These are phyloP conservation scores for Ogataea haglerorum DNA, from an alignment of 805 yeast genomes.

Conservation along the genomic window DNA sequence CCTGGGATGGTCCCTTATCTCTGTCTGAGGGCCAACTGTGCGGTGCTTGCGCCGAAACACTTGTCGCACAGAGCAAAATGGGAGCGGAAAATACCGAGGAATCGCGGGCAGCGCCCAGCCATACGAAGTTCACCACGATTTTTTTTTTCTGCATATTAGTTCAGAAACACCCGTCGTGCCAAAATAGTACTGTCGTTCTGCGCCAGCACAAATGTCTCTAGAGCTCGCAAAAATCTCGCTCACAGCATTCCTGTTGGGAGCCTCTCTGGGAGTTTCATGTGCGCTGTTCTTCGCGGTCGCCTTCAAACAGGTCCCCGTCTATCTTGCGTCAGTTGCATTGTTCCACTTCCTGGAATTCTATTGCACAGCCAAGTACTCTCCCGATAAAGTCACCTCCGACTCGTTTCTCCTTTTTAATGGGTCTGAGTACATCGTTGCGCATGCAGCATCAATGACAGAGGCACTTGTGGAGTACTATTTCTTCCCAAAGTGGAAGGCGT, in stretches of 20 bases:
- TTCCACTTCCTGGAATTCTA: slow-evolving; percentile 85
- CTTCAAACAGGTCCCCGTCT: slow-evolving; percentile 38
- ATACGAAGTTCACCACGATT: too few relatives aligned
- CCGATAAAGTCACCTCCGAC: slow-evolving; percentile 60
- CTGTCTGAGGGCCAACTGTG: too few relatives aligned
- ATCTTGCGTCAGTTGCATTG: slow-evolving; percentile 47
- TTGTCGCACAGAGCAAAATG: too few relatives aligned
- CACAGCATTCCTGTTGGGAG: slow-evolving; percentile 45
- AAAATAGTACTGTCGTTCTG: background rate
- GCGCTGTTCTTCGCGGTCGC: slow-evolving; percentile 27
- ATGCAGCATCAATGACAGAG: slow-evolving; percentile 51
- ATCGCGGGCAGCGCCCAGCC: too few relatives aligned
- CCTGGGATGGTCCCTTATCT: too few relatives aligned
- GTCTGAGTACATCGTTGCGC: slow-evolving; percentile 53
- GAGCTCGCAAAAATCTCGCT: slow-evolving; percentile 38
- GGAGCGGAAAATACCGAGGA: too few relatives aligned
- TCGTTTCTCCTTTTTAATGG: slow-evolving; percentile 71
- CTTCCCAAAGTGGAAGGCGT: slow-evolving; percentile 37
- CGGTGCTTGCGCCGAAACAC: too few relatives aligned
- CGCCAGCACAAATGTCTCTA: background rate
- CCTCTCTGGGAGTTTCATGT: slow-evolving; percentile 37
- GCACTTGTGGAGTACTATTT: slow-evolving; percentile 39
- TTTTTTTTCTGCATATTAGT: background rate
- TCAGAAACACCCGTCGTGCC: background rate
- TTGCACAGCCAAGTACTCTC: slow-evolving; percentile 73